These are phyloP conservation scores for Amaranthus cruentus DNA, from an alignment of 148 eudicot species.

Conservation along the genomic window DNA sequence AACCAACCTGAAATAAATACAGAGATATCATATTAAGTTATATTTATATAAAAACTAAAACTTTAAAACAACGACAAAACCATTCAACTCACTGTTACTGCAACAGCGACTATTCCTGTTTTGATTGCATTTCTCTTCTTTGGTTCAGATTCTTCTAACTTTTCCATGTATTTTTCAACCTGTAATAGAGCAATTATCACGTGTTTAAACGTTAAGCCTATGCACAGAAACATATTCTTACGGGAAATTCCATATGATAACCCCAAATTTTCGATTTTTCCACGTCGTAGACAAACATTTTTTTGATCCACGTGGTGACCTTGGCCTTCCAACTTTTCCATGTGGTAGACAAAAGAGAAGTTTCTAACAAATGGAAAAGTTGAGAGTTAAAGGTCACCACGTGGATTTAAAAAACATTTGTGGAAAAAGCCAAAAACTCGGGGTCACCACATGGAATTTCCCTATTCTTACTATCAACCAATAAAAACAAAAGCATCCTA, in stretches of 20 bases:
- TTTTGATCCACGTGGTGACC: too few species aligned
- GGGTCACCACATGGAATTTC: too few species aligned
- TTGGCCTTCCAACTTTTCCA: too few species aligned
- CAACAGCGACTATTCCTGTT: slow-evolving; percentile 56
- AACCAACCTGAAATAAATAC: slow-evolving; percentile 68
- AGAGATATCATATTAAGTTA: not conserved
- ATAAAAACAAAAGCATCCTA: not conserved
- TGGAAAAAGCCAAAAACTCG: too few species aligned
- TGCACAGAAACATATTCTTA: not conserved
- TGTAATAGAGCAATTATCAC: slow-evolving; percentile 17
- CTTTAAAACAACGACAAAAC: slow-evolving; percentile 6
- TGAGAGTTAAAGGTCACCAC: too few species aligned
- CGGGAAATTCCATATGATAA: too few species aligned
- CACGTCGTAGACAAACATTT: too few species aligned
- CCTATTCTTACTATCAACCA: not conserved
- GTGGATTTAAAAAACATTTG: too few species aligned
- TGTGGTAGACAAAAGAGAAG: too few species aligned
- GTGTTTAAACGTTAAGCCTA: not conserved
- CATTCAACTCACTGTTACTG: slow-evolving; percentile 52
- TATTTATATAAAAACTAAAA: not conserved
- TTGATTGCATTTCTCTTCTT: slow-evolving; percentile 68
- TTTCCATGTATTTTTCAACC: slow-evolving; percentile 97
- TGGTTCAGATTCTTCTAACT: slow-evolving; percentile 79
- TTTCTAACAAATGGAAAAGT: too few species aligned
- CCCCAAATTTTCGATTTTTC: too few species aligned